A percentile compares a stretch with the other conserved stretches of the same genome.
Conservation (phyloP, 345 rosid species). For the Excoecaria agallocha region DNA sequence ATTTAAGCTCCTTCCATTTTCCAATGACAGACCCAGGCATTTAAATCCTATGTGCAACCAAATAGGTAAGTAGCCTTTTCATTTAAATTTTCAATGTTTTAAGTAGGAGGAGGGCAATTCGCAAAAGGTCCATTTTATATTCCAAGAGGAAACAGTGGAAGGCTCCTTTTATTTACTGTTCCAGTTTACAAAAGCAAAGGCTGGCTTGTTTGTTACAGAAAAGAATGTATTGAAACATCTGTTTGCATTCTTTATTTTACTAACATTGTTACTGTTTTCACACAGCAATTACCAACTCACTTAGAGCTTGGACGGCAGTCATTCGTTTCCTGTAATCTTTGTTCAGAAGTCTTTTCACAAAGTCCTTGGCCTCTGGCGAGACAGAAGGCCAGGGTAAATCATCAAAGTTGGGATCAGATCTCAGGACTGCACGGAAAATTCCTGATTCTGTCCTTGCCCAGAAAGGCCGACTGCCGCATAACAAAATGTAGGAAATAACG, state of each 20-base stretch:
- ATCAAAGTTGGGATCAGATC: slow-evolving; percentile 84
- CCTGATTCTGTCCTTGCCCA: slow-evolving; percentile 97
- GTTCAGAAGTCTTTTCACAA: slow-evolving; percentile 84
- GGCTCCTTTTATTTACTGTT: neutral
- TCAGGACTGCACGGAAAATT: slow-evolving; percentile 88
- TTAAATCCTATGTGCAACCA: neutral
- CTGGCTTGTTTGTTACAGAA: neutral
- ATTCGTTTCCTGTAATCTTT: slow-evolving; percentile 97
- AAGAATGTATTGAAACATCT: slow-evolving; percentile 1
- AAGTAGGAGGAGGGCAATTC: neutral
- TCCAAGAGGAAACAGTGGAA: neutral
- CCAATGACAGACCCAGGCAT: neutral
- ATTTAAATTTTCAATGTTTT: neutral
- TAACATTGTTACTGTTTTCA: neutral
- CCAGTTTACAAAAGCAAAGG: neutral
- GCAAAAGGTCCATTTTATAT: neutral
- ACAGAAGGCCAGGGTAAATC: slow-evolving; percentile 93
- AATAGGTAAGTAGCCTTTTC: neutral
- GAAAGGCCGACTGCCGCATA: slow-evolving; percentile 98
- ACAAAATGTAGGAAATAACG: slow-evolving; percentile 81
- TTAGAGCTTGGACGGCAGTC: slow-evolving; percentile 91
- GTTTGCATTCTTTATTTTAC: too few relatives aligned
- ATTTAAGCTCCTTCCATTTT: slow-evolving; percentile 1
- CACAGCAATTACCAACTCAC: slow-evolving; percentile 41
- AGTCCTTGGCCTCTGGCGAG: slow-evolving; percentile 82